Base-by-base conservation (phyloP, 2,329 filamentous ascomycete species). In the Leptographium wingfieldii region DNA sequence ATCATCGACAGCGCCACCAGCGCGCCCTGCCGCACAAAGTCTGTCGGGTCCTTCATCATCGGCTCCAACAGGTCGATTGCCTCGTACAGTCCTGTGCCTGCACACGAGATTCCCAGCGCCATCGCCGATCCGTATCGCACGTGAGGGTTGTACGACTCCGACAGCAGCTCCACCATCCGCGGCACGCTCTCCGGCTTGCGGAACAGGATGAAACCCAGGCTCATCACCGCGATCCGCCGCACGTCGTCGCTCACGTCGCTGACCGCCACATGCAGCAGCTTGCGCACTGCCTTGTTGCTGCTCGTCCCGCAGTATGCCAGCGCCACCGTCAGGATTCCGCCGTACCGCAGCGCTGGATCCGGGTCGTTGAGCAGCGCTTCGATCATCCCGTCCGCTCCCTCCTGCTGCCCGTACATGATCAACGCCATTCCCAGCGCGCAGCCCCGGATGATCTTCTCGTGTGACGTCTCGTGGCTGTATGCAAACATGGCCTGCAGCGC, bases 201-300 rank as follows among this genome's bases (percentile, higher is more conserved):
- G 87, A 99, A 99, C 33, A 99, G 83, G 65, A 99, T 96, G 74
- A 99, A 99, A 51, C 94, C 94, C 71, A 99, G 81, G 74, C 90
- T 95, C 88, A 99, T 95, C 64, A 99, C 94, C 14, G 94, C 94
- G 63, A 95, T 90, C 68, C 94, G 85, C 66, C 94, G 89, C 43
- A 99, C 94, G 72, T 99, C 94, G 67, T 99, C 94, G 68, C 92
- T 97, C 65, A 97, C 94, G 74, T 99, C 94, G 72, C 92, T 97
- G 65, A 99, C 95, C 60, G 94, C 94, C 62, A 94, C 89, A 71
- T 99, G 94, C 12, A 99, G 84, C 35, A 99, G 81, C 74, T 94
- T 95, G 59, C 95, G 87, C 57, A 99, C 94, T 29, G 95, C 94
- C 79, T 97, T 97, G 80, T 99, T 99, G 81, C 92, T 96, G 65